A percentile compares a stretch with the other conserved stretches of the same genome.
Conservation (phyloP, 306 rosid genomes). For the Vigna unguiculata region DNA sequence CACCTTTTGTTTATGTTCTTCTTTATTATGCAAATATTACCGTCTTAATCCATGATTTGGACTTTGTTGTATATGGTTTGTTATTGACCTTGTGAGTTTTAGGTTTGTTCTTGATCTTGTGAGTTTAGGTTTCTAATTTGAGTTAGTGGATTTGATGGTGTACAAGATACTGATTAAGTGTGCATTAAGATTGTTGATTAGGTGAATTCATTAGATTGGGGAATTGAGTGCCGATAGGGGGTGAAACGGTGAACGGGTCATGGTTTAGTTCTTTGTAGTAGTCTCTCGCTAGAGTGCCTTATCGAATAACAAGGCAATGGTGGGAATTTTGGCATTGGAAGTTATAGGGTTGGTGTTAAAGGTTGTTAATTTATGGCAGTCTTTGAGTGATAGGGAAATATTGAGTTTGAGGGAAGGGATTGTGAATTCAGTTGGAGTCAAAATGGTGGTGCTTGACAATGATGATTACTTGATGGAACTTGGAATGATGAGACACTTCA, state of each 20-base stretch:
- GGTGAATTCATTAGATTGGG: constrained; percentile 38
- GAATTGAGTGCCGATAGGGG: constrained; percentile 53
- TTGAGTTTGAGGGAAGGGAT: constrained; percentile 62
- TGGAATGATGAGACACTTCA: constrained; percentile 73
- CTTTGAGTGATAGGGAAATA: constrained; percentile 69
- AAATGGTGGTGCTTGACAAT: constrained; percentile 66
- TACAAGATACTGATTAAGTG: too few species aligned
- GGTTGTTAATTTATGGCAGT: constrained; percentile 75
- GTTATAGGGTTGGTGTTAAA: constrained; percentile 80
- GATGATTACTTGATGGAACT: constrained; percentile 71
- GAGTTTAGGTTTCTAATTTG: constrained; percentile 37
- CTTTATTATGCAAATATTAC: constrained; percentile 3
- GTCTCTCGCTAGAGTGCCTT: constrained; percentile 57
- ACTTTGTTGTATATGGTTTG: neutral
- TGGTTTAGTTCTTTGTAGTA: constrained; percentile 66
- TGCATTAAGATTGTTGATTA: constrained; percentile 29
- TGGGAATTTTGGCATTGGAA: constrained; percentile 82
- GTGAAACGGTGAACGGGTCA: constrained; percentile 60
- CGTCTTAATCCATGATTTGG: neutral
- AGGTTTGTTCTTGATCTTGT: neutral
- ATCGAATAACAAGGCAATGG: constrained; percentile 57
- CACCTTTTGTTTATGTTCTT: neutral
- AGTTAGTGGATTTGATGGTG: constrained; percentile 37
- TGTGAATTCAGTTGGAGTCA: constrained; percentile 66
- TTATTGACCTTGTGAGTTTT: too few species aligned